Conservation (phyloP, 768 basidiomycete species). For the Dentipellis fragilis region DNA sequence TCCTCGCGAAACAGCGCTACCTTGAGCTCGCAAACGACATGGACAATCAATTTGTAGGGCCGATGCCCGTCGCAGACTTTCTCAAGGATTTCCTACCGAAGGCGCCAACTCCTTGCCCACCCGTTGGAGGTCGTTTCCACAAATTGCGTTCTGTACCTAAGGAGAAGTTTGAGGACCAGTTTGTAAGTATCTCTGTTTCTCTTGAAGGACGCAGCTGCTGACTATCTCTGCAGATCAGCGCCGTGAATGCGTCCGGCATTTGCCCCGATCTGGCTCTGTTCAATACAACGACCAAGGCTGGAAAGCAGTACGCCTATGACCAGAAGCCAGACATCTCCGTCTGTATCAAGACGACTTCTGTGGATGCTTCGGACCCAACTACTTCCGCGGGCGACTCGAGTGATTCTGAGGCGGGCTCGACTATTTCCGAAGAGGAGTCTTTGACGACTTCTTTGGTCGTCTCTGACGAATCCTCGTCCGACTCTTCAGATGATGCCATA, state of each 20-base stretch:
- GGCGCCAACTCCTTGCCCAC: too few species aligned
- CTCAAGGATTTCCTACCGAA: background rate
- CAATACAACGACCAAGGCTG: background rate
- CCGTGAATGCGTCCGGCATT: background rate
- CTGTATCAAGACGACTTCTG: background rate
- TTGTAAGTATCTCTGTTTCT: background rate
- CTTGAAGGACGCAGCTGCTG: background rate
- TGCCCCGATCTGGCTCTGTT: background rate
- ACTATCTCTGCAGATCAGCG: background rate
- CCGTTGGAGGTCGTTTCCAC: too few species aligned
- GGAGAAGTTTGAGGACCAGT: background rate
- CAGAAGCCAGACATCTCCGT: background rate
- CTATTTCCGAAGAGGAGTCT: background rate
- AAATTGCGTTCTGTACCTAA: background rate
- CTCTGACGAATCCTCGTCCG: background rate
- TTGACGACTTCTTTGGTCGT: too few species aligned
- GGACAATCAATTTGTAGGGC: conserved; percentile 29
- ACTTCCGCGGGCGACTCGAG: background rate
- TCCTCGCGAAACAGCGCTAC: background rate
- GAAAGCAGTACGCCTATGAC: background rate
- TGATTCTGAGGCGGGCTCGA: background rate
- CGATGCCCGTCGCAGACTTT: background rate
- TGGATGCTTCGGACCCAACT: too few species aligned
- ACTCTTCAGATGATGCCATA: background rate
- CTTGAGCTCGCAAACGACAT: conserved; percentile 22